Evolutionary conservation across 805 yeast species (phyloP), one percentile per base, ranked within the genome.

Genomic region (Candida chauliodis): DNA sequence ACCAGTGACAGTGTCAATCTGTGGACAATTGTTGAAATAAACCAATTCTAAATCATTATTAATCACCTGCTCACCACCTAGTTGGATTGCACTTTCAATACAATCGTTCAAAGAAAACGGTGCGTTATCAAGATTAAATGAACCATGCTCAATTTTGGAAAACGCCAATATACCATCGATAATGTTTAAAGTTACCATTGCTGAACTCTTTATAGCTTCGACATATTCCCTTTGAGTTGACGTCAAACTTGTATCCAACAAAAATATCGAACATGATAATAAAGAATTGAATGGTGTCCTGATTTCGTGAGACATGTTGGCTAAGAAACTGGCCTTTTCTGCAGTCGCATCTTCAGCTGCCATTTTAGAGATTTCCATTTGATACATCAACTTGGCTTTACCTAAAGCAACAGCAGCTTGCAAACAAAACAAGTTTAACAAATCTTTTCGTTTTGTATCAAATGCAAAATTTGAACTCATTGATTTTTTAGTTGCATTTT

Each of bases 291-390:
- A 75, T 1, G 80, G 80, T 2, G 80, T 75, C 35, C 80, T 56
- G 34, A 75, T 74, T 45, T 75, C 80, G 47, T 75, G 80, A 1
- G 79, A 74, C 80, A 75, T 75, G 44, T 75, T 75, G 16, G 69
- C 69, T 41, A 75, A 50, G 49, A 75, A 75, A 37, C 75, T 72
- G 3, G 79, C 75, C 53, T 73, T 75, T 48, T 72, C 77, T 4
- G 73, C 73, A 1, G 77, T 73, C 3, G 78, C 78, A 37, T 70
- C 76, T 43, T 73, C 78, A 1, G 78, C 78, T 2, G 63, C 58
- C 31, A 52, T 46, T 35, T 62, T 62, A 7, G 69, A 67, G 8
- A 66, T 40, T 46, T 70, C 72, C 69, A 76, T 70, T 45, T 72
- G 74, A 8, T 59, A 49, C 47, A 72, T 75, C 13, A 75, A 53